Base-by-base conservation (phyloP, 768 basidiomycete species). In the Kwoniella heveanensis region DNA sequence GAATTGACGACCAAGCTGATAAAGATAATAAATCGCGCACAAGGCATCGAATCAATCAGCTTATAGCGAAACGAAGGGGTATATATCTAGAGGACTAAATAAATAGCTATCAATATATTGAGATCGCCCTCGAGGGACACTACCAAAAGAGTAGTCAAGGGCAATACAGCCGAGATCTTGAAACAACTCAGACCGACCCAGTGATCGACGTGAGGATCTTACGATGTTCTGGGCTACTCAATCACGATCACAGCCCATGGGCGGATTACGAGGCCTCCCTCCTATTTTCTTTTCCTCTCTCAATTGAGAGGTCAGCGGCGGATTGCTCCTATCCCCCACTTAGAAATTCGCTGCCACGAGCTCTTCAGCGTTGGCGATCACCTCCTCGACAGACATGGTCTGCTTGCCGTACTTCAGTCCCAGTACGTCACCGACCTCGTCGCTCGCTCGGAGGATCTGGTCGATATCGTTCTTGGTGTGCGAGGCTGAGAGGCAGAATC, bases 401-500 rank as follows among this genome's bases (percentile, higher is more conserved):
- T 76, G 75, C 46, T 74, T 77, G 1, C 87, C 88, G 77, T 93
- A 88, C 82, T 96, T 97, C 80, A 97, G 82, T 81, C 95, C 93
- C 67, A 99, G 82, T 26, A 90, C 77, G 73, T 90, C 89, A 26
- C 96, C 96, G 65, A 98, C 83, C 80, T 96, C 94, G 79, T 96
- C 92, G 73, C 89, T 91, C 8, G 95, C 94, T 47, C 85, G 82
- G 52, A 99, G 83, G 27, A 98, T 82, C 13, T 82, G 82, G 81
- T 99, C 96, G 62, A 98, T 87, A 74, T 99, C 96, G 70, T 92
- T 90, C 83, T 99, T 99, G 60, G 94, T 98, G 83, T 99, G 96
- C 52, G 92, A 83, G 12, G 95, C 90, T 61, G 90, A 92, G 17
- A 97, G 84, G 77, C 96, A 98, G 84, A 98, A 96, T 72, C 96